Base-by-base conservation (phyloP, 139 green algal species). In the Picochlorum sp. region DNA sequence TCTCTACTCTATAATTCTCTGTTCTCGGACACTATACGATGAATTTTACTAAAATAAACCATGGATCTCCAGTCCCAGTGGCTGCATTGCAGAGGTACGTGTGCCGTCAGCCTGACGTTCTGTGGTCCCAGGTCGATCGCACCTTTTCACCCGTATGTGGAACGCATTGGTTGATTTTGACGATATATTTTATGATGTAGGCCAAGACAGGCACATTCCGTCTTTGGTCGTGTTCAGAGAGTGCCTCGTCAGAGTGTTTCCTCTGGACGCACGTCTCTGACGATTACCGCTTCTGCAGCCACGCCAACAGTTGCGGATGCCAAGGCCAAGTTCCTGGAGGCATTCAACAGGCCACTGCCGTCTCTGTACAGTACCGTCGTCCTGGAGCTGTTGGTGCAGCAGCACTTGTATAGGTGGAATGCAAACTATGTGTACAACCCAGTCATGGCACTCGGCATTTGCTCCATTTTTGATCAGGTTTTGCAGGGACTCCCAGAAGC, bases 351-450 rank as follows among this genome's bases (percentile, higher is more conserved):
- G 56, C 90, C 90, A 0, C 78, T 97, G 37, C 71, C 83, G 9
- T 68, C 64, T 64, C 80, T 97, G 34, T 96, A 95, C 86, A 89
- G 73, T 68, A 87, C 74, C 13, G 83, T 97, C 8, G 57, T 97
- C 4, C 78, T 92, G 68, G 90, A 97, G 79, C 82, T 97, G 24
- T 76, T 97, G 21, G 87, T 96, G 50, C 88, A 95, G 83, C 87
- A 95, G 61, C 90, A 97, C 66, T 85, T 97, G 56, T 87, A 89
- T 54, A 81, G 87, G 32, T 95, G 89, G 80, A 87, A 85, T 74
- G 74, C 76, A n/a, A 81, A 75, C 46, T 97, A 96, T 75, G n/a
- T 80, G 46, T 97, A 96, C 79, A 87, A 85, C 72, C 63, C 76
- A 81, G 85, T 96, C 11, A 89, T 80, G 68, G 89, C 87, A 0